Percentiles rank a stretch among this genome's conserved stretches.
These are phyloP conservation scores for Caryopteris hybrid DNA, from an alignment of 305 asterid species.

Conservation along the genomic window DNA sequence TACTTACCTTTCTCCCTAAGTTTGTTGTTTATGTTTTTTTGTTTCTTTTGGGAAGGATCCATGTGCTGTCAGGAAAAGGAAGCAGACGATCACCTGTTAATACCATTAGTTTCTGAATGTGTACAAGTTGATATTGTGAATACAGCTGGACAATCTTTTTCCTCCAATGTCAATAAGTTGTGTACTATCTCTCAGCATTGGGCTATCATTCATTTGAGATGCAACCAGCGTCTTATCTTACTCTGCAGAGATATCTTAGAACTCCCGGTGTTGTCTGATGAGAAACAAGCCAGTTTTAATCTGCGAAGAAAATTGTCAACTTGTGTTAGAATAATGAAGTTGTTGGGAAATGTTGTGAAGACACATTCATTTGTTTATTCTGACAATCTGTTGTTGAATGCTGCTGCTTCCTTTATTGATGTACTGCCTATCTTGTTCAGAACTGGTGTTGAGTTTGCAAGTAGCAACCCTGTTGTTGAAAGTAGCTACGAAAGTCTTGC, in stretches of 20 bases:
- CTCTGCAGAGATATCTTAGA: slow-evolving; percentile 58
- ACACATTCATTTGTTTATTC: slow-evolving; percentile 50
- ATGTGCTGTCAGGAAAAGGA: slow-evolving; percentile 72
- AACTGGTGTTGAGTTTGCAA: slow-evolving; percentile 57
- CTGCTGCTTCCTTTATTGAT: slow-evolving; percentile 63
- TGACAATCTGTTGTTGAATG: slow-evolving; percentile 56
- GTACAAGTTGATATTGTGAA: slow-evolving; percentile 47
- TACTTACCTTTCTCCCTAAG: neutral
- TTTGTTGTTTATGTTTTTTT: slow-evolving; percentile 11
- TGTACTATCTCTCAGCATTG: slow-evolving; percentile 62
- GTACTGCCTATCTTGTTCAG: slow-evolving; percentile 59
- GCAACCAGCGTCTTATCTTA: slow-evolving; percentile 59
- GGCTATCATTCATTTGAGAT: slow-evolving; percentile 81
- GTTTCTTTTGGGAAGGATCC: slow-evolving; percentile 46
- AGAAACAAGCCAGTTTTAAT: slow-evolving; percentile 48
- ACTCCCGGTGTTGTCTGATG: slow-evolving; percentile 48
- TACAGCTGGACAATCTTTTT: slow-evolving; percentile 41
- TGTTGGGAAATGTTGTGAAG: slow-evolving; percentile 59
- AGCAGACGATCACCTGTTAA: slow-evolving; percentile 55
- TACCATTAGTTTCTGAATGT: slow-evolving; percentile 60
- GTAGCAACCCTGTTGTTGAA: slow-evolving; percentile 53
- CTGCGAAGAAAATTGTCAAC: slow-evolving; percentile 64
- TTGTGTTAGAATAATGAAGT: slow-evolving; percentile 65
- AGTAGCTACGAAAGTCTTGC: slow-evolving; percentile 65
- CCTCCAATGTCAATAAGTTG: slow-evolving; percentile 42